Conservation (phyloP, 306 rosid genomes). For the Albizia julibrissin region DNA sequence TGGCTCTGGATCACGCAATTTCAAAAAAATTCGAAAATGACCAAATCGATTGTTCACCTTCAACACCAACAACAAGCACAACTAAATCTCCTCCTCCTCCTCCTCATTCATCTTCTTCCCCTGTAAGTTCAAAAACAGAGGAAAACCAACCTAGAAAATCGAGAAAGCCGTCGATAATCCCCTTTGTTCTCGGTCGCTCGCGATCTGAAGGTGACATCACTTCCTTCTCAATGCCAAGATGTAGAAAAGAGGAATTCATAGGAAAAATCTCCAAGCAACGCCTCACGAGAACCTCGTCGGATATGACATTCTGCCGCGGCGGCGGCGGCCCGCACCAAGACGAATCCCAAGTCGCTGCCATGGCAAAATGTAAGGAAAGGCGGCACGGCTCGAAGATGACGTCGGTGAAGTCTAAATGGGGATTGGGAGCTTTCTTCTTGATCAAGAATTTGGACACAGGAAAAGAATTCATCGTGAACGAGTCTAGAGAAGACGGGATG, state of each 20-base stretch:
- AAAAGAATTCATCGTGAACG: slow-evolving; percentile 79
- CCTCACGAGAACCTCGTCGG: slow-evolving; percentile 50
- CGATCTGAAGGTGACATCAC: slow-evolving; percentile 68
- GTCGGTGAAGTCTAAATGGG: slow-evolving; percentile 15
- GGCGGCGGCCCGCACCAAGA: neutral
- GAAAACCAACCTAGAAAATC: neutral
- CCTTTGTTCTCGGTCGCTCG: slow-evolving; percentile 51
- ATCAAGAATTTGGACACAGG: slow-evolving; percentile 86
- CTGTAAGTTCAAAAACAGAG: neutral
- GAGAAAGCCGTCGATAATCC: slow-evolving; percentile 23
- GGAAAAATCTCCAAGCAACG: slow-evolving; percentile 58
- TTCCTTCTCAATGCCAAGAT: slow-evolving; percentile 34
- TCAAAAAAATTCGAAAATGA: neutral
- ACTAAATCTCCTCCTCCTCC: slow-evolving; percentile 23
- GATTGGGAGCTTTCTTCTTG: slow-evolving; percentile 62
- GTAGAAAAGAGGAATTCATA: slow-evolving; percentile 42
- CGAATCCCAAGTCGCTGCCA: neutral
- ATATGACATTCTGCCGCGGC: slow-evolving; percentile 9
- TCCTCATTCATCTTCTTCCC: neutral
- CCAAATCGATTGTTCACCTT: neutral
- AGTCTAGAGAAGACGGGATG: slow-evolving; percentile 62
- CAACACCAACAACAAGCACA: neutral
- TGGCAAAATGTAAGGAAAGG: neutral
- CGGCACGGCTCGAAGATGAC: slow-evolving; percentile 19
- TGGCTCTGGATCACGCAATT: neutral